phyloP scores from a whole-genome alignment of 495 filamentous ascomycete species.

The Penicillium canariense region DNA sequence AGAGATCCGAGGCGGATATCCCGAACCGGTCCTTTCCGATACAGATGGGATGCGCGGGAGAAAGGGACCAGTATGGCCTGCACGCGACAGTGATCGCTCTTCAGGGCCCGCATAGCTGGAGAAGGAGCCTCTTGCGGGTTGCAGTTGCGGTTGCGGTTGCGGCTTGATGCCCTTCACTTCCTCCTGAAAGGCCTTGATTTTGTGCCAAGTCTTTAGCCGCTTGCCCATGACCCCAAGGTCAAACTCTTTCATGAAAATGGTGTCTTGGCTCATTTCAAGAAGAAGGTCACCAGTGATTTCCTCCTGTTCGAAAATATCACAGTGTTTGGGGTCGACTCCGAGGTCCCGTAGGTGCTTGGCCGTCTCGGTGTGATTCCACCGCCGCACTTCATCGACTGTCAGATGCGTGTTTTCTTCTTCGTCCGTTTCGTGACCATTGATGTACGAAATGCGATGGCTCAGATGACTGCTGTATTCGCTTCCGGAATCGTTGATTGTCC shows the following conservation, averaged over 20 bases:
- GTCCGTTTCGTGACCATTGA: constrained; percentile 84
- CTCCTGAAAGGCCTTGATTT: constrained; percentile 84
- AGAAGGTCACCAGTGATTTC: constrained; percentile 94
- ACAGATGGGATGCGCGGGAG: constrained; percentile 62
- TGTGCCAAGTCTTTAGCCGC: constrained; percentile 92
- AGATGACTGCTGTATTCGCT: constrained; percentile 86
- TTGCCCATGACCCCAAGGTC: constrained; percentile 88
- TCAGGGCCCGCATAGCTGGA: constrained; percentile 34
- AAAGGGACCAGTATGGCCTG: constrained; percentile 42
- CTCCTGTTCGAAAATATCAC: constrained; percentile 91
- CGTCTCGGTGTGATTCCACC: constrained; percentile 76
- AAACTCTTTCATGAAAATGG: constrained; percentile 90
- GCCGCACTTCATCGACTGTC: constrained; percentile 62
- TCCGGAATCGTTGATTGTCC: constrained; percentile 71
- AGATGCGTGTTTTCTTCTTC: constrained; percentile 59
- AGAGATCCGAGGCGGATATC: constrained; percentile 27
- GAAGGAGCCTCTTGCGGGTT: constrained; percentile 25
- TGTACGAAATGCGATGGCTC: constrained; percentile 78
- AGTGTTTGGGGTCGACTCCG: constrained; percentile 80
- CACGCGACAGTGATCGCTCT: constrained; percentile 40
- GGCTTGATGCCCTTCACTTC: constrained; percentile 57
- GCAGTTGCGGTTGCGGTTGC: constrained; percentile 12
- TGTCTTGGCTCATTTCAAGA: constrained; percentile 90
- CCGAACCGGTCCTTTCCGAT: constrained; percentile 39
- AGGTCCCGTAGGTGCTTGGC: constrained; percentile 78